phyloP scores from a whole-genome alignment of 306 rosid species.

The Quercus alba region DNA sequence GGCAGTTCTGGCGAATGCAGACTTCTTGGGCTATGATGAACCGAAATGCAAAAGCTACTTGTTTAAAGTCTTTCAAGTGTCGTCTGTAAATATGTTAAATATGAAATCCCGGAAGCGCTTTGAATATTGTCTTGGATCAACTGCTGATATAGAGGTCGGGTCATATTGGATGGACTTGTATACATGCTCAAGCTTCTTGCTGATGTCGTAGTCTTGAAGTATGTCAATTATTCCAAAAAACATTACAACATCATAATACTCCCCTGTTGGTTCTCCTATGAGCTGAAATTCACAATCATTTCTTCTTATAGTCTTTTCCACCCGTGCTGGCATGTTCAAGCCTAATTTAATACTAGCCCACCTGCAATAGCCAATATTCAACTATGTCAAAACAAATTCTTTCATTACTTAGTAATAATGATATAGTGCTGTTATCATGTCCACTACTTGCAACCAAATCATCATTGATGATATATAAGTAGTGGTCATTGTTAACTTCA shows the following conservation, averaged over 20 bases:
- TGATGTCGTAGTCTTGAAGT: constrained; percentile 95
- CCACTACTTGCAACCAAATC: background rate
- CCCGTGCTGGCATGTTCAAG: constrained; percentile 71
- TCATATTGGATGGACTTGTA: constrained; percentile 93
- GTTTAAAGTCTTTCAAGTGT: constrained; percentile 20
- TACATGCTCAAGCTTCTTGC: constrained; percentile 98
- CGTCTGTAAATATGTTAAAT: constrained; percentile 58
- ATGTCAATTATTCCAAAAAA: constrained; percentile 88
- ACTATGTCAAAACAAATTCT: background rate
- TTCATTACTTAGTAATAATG: background rate
- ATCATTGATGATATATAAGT: background rate
- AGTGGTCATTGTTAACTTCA: background rate
- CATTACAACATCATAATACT: constrained; percentile 66
- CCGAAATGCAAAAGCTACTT: background rate
- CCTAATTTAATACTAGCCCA: constrained; percentile 68
- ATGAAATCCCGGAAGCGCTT: constrained; percentile 91
- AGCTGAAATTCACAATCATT: constrained; percentile 54
- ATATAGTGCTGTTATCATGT: background rate
- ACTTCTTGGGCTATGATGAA: background rate
- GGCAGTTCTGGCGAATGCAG: background rate
- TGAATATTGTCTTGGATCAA: constrained; percentile 87
- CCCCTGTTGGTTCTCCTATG: constrained; percentile 80
- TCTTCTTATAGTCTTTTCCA: constrained; percentile 71
- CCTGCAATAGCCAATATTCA: constrained; percentile 36
- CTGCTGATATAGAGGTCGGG: constrained; percentile 87